Conservation (phyloP, 805 yeast species). For the Helenozyma rhizophorensis region DNA sequence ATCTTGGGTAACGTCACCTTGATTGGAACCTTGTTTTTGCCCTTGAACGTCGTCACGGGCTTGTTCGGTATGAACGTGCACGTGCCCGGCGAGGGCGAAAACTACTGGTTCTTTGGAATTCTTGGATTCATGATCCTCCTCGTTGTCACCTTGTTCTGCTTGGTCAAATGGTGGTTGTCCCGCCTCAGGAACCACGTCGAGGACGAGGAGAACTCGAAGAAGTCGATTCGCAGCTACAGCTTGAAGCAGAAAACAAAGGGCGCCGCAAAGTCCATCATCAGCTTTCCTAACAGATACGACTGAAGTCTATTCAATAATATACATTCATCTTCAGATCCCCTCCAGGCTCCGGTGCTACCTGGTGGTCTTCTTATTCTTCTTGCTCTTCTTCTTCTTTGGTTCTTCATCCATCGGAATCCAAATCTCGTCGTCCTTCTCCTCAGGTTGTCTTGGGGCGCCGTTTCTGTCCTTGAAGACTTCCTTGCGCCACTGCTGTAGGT, state of each 20-base stretch:
- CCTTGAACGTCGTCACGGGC: slow-evolving; percentile 87
- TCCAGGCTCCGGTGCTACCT: no score
- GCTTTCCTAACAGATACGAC: slow-evolving; percentile 35
- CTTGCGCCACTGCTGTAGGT: slow-evolving; percentile 86
- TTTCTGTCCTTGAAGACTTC: slow-evolving; percentile 66
- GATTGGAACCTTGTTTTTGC: slow-evolving; percentile 85
- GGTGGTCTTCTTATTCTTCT: slow-evolving; percentile 4
- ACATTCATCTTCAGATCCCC: no score
- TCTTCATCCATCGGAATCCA: slow-evolving; percentile 33
- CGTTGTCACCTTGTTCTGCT: slow-evolving; percentile 21
- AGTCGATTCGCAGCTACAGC: slow-evolving; percentile 21
- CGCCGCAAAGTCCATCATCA: slow-evolving; percentile 36
- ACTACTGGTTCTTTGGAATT: slow-evolving; percentile 53
- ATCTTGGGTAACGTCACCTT: slow-evolving; percentile 86
- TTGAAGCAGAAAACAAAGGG: slow-evolving; percentile 22
- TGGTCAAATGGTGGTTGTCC: slow-evolving; percentile 20
- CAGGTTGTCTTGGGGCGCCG: slow-evolving; percentile 36
- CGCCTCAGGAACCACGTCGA: slow-evolving; percentile 9
- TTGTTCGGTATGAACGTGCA: slow-evolving; percentile 92
- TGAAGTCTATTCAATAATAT: slow-evolving; percentile 11
- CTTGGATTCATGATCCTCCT: slow-evolving; percentile 34
- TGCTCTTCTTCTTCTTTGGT: slow-evolving; percentile 4
- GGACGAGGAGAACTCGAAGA: slow-evolving; percentile 9
- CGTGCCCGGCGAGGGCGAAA: slow-evolving; percentile 60
- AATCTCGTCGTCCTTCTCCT: slow-evolving; percentile 31